These are phyloP conservation scores for Septoria petroselini DNA, from an alignment of 2,329 filamentous ascomycete species.

Conservation along the genomic window DNA sequence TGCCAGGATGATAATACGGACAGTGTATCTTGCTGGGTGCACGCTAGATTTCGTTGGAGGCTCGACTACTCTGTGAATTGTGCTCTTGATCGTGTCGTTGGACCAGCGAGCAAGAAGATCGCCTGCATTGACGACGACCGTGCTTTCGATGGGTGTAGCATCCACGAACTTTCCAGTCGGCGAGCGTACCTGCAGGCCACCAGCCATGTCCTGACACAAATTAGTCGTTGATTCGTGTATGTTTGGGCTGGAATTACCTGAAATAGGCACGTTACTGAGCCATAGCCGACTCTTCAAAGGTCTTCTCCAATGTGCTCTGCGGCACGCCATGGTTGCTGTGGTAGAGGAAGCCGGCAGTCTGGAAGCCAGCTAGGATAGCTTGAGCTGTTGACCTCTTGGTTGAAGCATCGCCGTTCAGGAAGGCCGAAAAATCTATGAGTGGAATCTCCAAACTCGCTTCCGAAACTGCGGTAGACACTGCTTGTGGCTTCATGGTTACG, in stretches of 20 bases:
- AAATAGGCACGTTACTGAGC: conserved; percentile 52
- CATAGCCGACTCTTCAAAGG: conserved; percentile 54
- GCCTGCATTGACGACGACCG: conserved; percentile 84
- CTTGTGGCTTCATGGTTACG: conserved; percentile 18
- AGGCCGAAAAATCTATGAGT: conserved; percentile 71
- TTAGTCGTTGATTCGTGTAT: neutral
- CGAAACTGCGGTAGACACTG: conserved; percentile 34
- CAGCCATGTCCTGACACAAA: conserved; percentile 48
- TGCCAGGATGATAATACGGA: neutral
- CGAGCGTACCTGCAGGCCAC: conserved; percentile 61
- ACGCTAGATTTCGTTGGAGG: conserved; percentile 59
- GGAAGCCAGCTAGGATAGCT: conserved; percentile 74
- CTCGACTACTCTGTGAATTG: conserved; percentile 83
- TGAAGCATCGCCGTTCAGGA: conserved; percentile 48
- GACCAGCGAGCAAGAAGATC: conserved; percentile 76
- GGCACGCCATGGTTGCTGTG: conserved; percentile 74
- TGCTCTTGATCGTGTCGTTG: conserved; percentile 87
- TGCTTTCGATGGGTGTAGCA: conserved; percentile 74
- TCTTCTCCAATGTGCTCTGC: conserved; percentile 37
- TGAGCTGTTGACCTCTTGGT: conserved; percentile 52
- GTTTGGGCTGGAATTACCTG: conserved; percentile 19
- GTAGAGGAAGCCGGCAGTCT: conserved; percentile 84
- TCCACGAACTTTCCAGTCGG: conserved; percentile 74
- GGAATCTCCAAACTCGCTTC: conserved; percentile 39
- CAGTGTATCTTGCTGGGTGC: conserved; percentile 71